A percentile compares a stretch with the other conserved stretches of the same genome.
phyloP scores from a whole-genome alignment of 148 eudicot species.

The Euryodendron excelsum region DNA sequence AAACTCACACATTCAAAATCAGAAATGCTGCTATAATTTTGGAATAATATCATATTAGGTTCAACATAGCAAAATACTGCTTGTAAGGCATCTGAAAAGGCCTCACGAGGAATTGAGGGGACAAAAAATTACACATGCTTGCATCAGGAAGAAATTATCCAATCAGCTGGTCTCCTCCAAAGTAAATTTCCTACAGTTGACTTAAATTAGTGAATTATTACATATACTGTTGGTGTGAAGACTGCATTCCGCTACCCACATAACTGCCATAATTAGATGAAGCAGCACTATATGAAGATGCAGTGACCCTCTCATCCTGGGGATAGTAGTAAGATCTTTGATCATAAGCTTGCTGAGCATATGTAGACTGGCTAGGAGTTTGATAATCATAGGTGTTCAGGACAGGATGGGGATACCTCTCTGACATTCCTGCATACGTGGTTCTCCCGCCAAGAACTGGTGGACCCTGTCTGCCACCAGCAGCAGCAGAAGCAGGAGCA shows the following conservation, averaged over 20 bases:
- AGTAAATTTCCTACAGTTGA: not conserved
- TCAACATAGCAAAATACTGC: not conserved
- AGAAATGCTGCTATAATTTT: not conserved
- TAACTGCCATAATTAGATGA: slow-evolving; percentile 32
- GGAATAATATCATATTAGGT: not conserved
- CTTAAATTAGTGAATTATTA: slow-evolving; percentile 6
- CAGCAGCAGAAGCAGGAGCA: slow-evolving; percentile 12
- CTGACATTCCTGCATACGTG: slow-evolving; percentile 15
- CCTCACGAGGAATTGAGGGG: too few relatives aligned
- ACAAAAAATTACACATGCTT: not conserved
- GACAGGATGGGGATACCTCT: slow-evolving; percentile 30
- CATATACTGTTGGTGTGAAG: slow-evolving; percentile 31
- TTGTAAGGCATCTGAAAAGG: not conserved
- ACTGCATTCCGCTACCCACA: slow-evolving; percentile 22
- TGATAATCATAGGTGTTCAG: slow-evolving; percentile 29
- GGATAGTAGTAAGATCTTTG: slow-evolving; percentile 40
- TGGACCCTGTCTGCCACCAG: slow-evolving; percentile 25
- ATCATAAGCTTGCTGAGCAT: slow-evolving; percentile 35
- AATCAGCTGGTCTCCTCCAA: not conserved
- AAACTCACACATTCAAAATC: not conserved
- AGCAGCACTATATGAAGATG: slow-evolving; percentile 22
- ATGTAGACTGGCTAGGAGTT: slow-evolving; percentile 29
- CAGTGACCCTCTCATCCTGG: slow-evolving; percentile 24
- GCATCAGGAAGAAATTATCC: not conserved
- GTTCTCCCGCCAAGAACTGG: slow-evolving; percentile 16